Percentiles rank a stretch among this genome's conserved stretches.
phyloP scores from a whole-genome alignment of 2,329 filamentous ascomycete species.

The Colletotrichum limetticola region DNA sequence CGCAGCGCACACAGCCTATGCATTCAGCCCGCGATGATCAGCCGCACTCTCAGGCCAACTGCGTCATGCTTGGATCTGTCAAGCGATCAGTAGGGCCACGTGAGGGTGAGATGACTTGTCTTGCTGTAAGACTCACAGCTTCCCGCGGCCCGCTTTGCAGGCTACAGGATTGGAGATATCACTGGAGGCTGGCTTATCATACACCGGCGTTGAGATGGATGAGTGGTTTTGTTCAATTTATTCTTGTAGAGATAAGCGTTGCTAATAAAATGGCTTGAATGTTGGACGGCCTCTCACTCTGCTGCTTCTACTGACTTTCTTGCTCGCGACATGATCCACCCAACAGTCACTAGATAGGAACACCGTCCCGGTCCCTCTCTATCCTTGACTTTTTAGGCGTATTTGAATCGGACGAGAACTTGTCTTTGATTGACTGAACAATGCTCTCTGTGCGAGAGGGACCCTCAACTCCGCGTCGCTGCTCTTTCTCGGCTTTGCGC shows the following conservation, averaged over 20 bases:
- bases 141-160: not conserved
- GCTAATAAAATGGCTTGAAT: too few relatives aligned
- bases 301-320: too few relatives aligned
- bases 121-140: not conserved
- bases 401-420: not conserved
- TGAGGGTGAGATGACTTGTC: not conserved
- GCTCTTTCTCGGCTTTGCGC: conserved; percentile 26
- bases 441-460: not conserved
- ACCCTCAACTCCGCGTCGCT: not conserved
- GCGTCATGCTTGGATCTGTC: not conserved
- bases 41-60: not conserved
- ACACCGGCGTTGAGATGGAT: too few relatives aligned
- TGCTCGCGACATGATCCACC: not conserved
- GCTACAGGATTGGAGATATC: too few relatives aligned
- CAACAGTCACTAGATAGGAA: not conserved
- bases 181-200: too few relatives aligned
- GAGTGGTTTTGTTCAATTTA: too few relatives aligned
- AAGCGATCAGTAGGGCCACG: not conserved
- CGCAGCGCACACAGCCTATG: not conserved
- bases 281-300: too few relatives aligned
- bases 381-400: conserved; percentile 6
- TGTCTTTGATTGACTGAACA: not conserved
- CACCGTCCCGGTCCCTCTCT: not conserved
- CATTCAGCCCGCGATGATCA: not conserved
- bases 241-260: too few relatives aligned